Percentiles rank a stretch among this genome's conserved stretches.
These are phyloP conservation scores for Stenogyne calaminthoides DNA, from an alignment of 305 asterid species.

Conservation along the genomic window DNA sequence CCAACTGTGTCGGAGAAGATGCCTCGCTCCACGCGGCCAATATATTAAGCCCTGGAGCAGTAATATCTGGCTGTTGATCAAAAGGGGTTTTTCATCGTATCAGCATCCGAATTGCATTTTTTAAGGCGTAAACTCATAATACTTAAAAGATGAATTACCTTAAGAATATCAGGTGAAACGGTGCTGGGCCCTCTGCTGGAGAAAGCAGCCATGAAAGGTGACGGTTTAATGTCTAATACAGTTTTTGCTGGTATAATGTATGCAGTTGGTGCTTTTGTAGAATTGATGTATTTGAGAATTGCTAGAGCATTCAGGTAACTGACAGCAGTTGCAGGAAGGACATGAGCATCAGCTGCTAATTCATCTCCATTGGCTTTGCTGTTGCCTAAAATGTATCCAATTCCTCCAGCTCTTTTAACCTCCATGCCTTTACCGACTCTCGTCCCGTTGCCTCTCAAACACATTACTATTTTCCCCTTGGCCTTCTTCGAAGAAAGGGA, in stretches of 20 bases:
- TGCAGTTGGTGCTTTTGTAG: conserved; percentile 51
- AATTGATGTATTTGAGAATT: conserved; percentile 54
- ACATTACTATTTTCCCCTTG: conserved; percentile 74
- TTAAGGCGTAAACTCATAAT: background rate
- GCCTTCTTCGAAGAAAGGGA: conserved; percentile 66
- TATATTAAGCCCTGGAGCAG: conserved; percentile 85
- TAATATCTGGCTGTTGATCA: conserved; percentile 74
- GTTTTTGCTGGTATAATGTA: conserved; percentile 56
- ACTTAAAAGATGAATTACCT: conserved; percentile 43
- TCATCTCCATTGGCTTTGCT: conserved; percentile 63
- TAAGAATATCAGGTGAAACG: conserved; percentile 67
- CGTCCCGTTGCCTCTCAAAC: conserved; percentile 79
- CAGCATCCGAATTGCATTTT: background rate
- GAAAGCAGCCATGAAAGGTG: conserved; percentile 84
- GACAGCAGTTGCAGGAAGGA: conserved; percentile 89
- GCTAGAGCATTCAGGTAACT: conserved; percentile 41
- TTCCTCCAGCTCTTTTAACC: conserved; percentile 88
- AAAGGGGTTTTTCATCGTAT: background rate
- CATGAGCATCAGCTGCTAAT: conserved; percentile 64
- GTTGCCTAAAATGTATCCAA: conserved; percentile 73
- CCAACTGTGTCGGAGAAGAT: conserved; percentile 67
- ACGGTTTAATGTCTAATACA: conserved; percentile 50
- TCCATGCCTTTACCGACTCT: conserved; percentile 82
- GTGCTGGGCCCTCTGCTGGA: conserved; percentile 82
- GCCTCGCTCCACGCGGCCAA: conserved; percentile 94